These are phyloP conservation scores for Puccinia sorghi DNA, from an alignment of 1,284 basidiomycete species.

Conservation along the genomic window DNA sequence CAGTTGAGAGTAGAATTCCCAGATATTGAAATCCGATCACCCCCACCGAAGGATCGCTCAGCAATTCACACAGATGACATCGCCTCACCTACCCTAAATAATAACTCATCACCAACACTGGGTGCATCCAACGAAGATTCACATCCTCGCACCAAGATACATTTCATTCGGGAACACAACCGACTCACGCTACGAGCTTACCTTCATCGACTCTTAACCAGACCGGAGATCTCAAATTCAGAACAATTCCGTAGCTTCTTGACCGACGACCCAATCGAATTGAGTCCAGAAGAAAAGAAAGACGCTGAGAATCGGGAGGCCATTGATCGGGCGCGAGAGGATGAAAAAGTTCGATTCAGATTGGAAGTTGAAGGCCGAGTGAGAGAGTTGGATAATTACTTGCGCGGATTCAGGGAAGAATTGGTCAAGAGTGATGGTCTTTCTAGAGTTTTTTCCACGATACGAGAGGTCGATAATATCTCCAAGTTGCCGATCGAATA, in stretches of 20 bases:
- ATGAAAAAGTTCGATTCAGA: slow-evolving; percentile 80
- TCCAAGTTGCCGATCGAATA: slow-evolving; percentile 81
- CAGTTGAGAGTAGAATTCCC: slow-evolving; percentile 82
- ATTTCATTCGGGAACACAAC: slow-evolving; percentile 88
- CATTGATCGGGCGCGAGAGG: slow-evolving; percentile 83
- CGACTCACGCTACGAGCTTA: slow-evolving; percentile 90
- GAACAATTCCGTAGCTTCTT: slow-evolving; percentile 84
- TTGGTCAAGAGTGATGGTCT: slow-evolving; percentile 85
- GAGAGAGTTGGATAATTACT: slow-evolving; percentile 78
- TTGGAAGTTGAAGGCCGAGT: slow-evolving; percentile 83
- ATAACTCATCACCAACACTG: slow-evolving; percentile 54
- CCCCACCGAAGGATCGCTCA: slow-evolving; percentile 81
- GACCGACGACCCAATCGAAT: slow-evolving; percentile 71
- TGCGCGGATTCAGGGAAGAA: slow-evolving; percentile 87
- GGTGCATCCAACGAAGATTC: slow-evolving; percentile 60
- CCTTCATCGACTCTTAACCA: slow-evolving; percentile 71
- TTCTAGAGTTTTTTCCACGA: slow-evolving; percentile 78
- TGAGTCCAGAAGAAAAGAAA: slow-evolving; percentile 73
- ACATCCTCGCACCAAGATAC: slow-evolving; percentile 60
- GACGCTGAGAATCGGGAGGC: slow-evolving; percentile 81
- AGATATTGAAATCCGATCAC: slow-evolving; percentile 71
- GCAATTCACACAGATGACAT: slow-evolving; percentile 58
- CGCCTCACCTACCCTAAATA: slow-evolving; percentile 51
- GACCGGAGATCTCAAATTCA: slow-evolving; percentile 75
- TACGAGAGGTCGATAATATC: slow-evolving; percentile 77